phyloP scores from a whole-genome alignment of 176 grass and related monocot genomes.

The Bolboschoenus planiculmis region DNA sequence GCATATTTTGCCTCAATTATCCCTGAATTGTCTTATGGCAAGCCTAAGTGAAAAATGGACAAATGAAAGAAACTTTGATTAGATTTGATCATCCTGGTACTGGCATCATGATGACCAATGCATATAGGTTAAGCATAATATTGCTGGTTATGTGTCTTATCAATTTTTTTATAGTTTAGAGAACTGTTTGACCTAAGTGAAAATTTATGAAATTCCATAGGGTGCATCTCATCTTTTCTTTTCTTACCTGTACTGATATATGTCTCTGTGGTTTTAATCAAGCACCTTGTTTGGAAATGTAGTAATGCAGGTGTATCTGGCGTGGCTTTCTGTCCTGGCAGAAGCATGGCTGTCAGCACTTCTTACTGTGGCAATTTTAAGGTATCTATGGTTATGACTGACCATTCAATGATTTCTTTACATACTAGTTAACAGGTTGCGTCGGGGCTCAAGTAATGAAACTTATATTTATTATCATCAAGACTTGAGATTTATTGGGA shows the following conservation, averaged over 20 bases:
- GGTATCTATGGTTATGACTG: conserved; percentile 29
- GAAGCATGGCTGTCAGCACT: conserved; percentile 64
- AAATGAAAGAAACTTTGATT: not conserved
- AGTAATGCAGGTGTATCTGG: conserved; percentile 72
- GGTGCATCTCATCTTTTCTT: not conserved
- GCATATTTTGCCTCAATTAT: not conserved
- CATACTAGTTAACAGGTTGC: not conserved
- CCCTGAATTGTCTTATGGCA: not conserved
- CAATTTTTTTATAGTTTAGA: not conserved
- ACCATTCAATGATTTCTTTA: not conserved
- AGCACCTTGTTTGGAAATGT: conserved; percentile 23
- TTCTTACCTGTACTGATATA: not conserved
- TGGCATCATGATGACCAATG: not conserved
- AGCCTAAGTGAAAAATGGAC: not conserved
- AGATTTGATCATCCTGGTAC: not conserved
- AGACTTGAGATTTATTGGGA: not conserved
- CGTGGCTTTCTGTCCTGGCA: conserved; percentile 69
- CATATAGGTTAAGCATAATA: not conserved
- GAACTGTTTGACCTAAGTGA: not conserved
- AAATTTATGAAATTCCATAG: not conserved
- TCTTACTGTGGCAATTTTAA: conserved; percentile 91
- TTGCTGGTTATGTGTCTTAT: not conserved
- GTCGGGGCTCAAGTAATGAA: not conserved
- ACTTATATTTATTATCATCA: not conserved
- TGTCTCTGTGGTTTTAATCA: not conserved